phyloP scores from a whole-genome alignment of 2,329 filamentous ascomycete genomes.

The Botrytis elliptica region DNA sequence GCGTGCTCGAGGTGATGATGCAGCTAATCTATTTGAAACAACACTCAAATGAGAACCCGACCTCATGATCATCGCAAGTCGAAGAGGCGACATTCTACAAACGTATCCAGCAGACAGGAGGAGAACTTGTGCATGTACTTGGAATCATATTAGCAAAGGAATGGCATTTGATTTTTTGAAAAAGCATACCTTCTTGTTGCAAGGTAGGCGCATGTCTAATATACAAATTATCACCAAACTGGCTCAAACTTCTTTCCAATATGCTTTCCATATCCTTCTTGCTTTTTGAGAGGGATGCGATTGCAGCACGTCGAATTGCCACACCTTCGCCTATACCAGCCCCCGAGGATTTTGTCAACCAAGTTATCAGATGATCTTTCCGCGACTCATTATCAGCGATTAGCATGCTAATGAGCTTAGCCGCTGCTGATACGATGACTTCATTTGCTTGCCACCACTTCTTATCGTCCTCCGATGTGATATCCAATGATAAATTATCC shows the following conservation, averaged over 20 bases:
- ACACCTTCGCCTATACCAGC: constrained; percentile 63
- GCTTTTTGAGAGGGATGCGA: constrained; percentile 56
- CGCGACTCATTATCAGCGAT: constrained; percentile 49
- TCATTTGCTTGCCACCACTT: constrained; percentile 38
- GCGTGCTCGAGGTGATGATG: constrained; percentile 71
- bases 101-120: constrained; percentile 77
- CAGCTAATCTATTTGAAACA: constrained; percentile 80
- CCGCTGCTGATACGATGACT: constrained; percentile 54
- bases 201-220: constrained; percentile 81
- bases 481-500: constrained; percentile 29
- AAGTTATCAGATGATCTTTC: constrained; percentile 57
- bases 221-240: constrained; percentile 84
- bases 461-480: constrained; percentile 33
- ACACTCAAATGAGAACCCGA: constrained; percentile 72
- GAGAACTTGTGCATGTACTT: constrained; percentile 76
- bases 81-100: constrained; percentile 62
- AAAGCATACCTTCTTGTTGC: constrained; percentile 75
- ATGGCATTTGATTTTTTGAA: constrained; percentile 16
- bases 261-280: constrained; percentile 53
- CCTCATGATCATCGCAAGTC: constrained; percentile 66
- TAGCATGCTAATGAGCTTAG: constrained; percentile 54
- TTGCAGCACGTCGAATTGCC: constrained; percentile 64
- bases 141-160: constrained; percentile 28
- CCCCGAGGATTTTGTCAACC: constrained; percentile 63
- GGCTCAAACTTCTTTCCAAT: constrained; percentile 65